Conservation (phyloP, 306 rosid genomes). For the Vigna trinervia region DNA sequence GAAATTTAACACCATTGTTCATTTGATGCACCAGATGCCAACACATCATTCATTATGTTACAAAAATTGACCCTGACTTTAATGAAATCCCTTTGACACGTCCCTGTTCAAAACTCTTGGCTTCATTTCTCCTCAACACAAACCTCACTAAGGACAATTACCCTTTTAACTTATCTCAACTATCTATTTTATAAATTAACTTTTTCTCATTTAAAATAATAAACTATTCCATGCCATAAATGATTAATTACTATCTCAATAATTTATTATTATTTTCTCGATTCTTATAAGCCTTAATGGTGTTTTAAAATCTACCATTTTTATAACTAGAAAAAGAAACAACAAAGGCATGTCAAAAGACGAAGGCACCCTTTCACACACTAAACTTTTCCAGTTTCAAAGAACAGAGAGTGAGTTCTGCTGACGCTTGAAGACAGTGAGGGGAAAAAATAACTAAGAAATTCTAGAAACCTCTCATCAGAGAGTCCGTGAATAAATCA, state of each 20-base stretch:
- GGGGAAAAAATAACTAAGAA: neutral
- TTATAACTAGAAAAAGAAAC: neutral
- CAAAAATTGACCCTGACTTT: constrained; percentile 31
- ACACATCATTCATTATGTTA: neutral
- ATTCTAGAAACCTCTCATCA: neutral
- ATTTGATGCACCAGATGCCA: constrained; percentile 1
- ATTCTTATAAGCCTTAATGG: too few relatives aligned
- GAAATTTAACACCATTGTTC: neutral
- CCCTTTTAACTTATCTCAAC: neutral
- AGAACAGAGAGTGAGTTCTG: neutral
- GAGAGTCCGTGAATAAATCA: constrained; percentile 11
- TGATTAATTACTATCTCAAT: too few relatives aligned
- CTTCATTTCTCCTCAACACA: neutral
- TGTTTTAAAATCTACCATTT: too few relatives aligned
- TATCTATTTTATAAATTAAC: too few relatives aligned
- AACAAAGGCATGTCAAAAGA: neutral
- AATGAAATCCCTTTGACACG: neutral
- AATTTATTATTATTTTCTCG: too few relatives aligned
- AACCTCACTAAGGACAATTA: neutral
- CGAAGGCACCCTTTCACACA: constrained; percentile 23
- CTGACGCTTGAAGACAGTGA: constrained; percentile 17
- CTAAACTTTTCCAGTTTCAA: neutral
- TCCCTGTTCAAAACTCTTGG: constrained; percentile 11
- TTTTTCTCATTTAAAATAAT: too few relatives aligned
- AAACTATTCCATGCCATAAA: too few relatives aligned